These are phyloP conservation scores for Cystobasidium slooffiae DNA, from an alignment of 1,284 basidiomycete genomes.

Conservation along the genomic window DNA sequence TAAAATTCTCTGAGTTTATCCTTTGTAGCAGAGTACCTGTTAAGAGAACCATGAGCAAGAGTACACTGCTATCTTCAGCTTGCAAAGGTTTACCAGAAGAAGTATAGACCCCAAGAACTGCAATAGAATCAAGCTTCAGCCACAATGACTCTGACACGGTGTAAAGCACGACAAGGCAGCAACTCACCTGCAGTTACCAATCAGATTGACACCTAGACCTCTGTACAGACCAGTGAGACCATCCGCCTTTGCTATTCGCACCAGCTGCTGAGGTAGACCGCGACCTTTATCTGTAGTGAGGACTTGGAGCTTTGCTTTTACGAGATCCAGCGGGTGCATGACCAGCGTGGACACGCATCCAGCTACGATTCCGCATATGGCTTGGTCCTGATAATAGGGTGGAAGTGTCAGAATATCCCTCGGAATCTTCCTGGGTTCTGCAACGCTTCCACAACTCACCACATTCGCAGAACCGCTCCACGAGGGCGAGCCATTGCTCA, in stretches of 20 bases:
- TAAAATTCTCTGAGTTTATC: conserved; percentile 62
- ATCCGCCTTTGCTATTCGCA: conserved; percentile 72
- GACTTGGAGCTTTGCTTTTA: conserved; percentile 97
- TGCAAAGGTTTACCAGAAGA: conserved; percentile 77
- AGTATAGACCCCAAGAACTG: conserved; percentile 88
- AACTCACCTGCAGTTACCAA: conserved; percentile 73
- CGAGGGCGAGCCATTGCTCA: conserved; percentile 33
- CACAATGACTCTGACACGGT: background rate
- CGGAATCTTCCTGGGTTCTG: background rate
- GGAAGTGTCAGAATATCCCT: background rate
- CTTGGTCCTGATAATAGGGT: conserved; percentile 70
- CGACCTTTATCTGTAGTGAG: conserved; percentile 55
- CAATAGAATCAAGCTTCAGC: background rate
- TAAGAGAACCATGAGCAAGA: too few species aligned
- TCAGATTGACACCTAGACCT: conserved; percentile 86
- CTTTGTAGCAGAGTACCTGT: conserved; percentile 23
- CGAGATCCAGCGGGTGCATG: conserved; percentile 96
- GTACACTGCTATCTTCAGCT: too few species aligned
- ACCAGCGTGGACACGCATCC: conserved; percentile 90
- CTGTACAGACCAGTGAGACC: conserved; percentile 89
- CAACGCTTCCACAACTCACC: conserved; percentile 9
- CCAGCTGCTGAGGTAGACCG: conserved; percentile 76
- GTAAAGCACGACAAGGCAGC: background rate
- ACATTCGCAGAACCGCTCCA: conserved; percentile 41
- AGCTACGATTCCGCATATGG: conserved; percentile 88